phyloP scores from a whole-genome alignment of 164 flowering plant species.

The Vitis amurensis region DNA sequence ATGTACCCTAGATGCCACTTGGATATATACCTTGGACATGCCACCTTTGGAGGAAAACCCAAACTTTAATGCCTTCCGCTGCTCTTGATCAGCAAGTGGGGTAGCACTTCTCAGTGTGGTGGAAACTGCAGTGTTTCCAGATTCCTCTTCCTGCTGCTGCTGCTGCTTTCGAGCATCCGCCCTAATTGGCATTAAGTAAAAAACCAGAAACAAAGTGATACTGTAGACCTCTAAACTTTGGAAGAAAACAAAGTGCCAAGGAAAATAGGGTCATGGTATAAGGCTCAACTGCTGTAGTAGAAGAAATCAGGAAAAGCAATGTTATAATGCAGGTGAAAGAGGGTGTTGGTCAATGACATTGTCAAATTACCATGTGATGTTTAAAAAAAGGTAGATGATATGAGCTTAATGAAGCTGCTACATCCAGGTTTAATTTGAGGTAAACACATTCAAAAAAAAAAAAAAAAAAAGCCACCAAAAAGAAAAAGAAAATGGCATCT shows the following conservation, averaged over 20 bases:
- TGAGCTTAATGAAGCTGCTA: too few species aligned
- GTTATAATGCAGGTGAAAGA: not conserved
- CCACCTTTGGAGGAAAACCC: conserved; percentile 88
- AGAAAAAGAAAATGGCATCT: too few species aligned
- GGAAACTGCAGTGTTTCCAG: conserved; percentile 35
- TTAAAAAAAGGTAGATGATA: too few species aligned
- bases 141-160: conserved; percentile 44
- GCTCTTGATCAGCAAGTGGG: conserved; percentile 69
- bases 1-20: not conserved
- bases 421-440: too few species aligned
- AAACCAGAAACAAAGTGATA: conserved; percentile 1
- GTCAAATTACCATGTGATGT: too few species aligned
- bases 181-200: conserved; percentile 33
- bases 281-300: too few species aligned
- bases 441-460: too few species aligned
- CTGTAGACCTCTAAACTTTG: too few species aligned
- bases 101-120: conserved; percentile 46
- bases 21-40: conserved; percentile 60
- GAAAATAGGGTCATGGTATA: too few species aligned
- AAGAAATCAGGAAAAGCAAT: not conserved
- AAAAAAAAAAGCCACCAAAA: too few species aligned
- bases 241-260: too few species aligned
- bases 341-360: not conserved
- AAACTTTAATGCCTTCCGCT: conserved; percentile 79
- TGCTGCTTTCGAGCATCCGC: conserved; percentile 77